Percentiles rank a stretch among this genome's conserved stretches.
These are phyloP conservation scores for Ploettnerulaceae sp. DNA, from an alignment of 2,329 filamentous ascomycete genomes.

Conservation along the genomic window DNA sequence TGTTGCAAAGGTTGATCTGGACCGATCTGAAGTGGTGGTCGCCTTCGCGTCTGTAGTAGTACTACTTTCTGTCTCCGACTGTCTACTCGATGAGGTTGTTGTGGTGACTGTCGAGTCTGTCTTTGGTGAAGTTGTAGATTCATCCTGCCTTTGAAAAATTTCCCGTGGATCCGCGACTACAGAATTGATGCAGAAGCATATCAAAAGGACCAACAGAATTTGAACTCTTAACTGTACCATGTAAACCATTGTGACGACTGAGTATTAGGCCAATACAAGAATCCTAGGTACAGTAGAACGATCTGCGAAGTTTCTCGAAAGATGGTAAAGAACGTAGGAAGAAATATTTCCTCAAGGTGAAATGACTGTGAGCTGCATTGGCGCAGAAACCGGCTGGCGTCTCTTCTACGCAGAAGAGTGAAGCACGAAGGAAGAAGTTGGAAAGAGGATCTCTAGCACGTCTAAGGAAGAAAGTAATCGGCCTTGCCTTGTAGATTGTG, in stretches of 20 bases:
- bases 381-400: constrained; percentile 19
- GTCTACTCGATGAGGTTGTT: constrained; percentile 12
- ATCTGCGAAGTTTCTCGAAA: constrained; percentile 13
- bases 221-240: constrained; percentile 23
- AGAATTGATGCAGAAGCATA: constrained; percentile 26
- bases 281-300: constrained; percentile 15
- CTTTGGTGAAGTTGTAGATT: constrained; percentile 23
- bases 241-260: constrained; percentile 17
- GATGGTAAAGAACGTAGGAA: constrained; percentile 18
- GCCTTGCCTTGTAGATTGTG: constrained; percentile 7
- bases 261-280: constrained; percentile 8
- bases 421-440: constrained; percentile 10
- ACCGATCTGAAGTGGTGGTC: constrained; percentile 9
- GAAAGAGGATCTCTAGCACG: constrained; percentile 13
- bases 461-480: constrained; percentile 13
- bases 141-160: constrained; percentile 26
- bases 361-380: constrained; percentile 23
- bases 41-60: constrained; percentile 11
- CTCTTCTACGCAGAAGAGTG: constrained; percentile 17
- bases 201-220: constrained; percentile 18
- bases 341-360: constrained; percentile 19
- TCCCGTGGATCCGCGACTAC: constrained; percentile 21
- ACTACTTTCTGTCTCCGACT: constrained; percentile 12
- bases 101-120: constrained; percentile 15
- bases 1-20: constrained; percentile 7